These are phyloP conservation scores for Ascochyta rabiei DNA, from an alignment of 2,329 filamentous ascomycete species.

Conservation along the genomic window DNA sequence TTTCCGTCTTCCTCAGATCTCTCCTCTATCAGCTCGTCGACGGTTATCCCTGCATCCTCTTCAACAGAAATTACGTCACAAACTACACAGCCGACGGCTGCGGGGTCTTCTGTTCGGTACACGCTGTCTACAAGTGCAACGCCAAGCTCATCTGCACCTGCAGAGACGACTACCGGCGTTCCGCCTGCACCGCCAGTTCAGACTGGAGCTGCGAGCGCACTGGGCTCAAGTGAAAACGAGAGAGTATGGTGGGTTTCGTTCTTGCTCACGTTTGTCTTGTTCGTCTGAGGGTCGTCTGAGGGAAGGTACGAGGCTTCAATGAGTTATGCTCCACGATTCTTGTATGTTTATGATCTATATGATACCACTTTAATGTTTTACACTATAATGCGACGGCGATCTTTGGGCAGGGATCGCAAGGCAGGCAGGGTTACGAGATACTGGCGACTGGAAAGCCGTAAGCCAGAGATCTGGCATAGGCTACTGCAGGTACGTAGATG, in stretches of 20 bases:
- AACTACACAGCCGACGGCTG: slow-evolving; percentile 14
- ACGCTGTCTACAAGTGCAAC: slow-evolving; percentile 22
- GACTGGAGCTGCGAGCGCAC: slow-evolving; percentile 18
- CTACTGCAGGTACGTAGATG: slow-evolving; percentile 9
- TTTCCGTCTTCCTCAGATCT: background rate
- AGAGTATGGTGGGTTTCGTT: slow-evolving; percentile 43
- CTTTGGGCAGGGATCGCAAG: background rate
- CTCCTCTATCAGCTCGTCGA: background rate
- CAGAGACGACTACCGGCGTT: slow-evolving; percentile 23
- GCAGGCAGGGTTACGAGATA: background rate
- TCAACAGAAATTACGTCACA: background rate
- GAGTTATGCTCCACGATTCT: slow-evolving; percentile 15
- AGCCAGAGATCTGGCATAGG: background rate
- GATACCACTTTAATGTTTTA: slow-evolving; percentile 1
- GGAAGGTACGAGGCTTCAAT: background rate
- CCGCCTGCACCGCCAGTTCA: slow-evolving; percentile 35
- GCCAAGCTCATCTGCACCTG: slow-evolving; percentile 16
- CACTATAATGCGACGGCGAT: background rate
- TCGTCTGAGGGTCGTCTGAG: slow-evolving; percentile 21
- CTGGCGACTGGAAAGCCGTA: background rate
- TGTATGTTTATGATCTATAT: slow-evolving; percentile 14
- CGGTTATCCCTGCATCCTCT: background rate
- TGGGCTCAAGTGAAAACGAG: slow-evolving; percentile 24
- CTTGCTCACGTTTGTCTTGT: slow-evolving; percentile 24
- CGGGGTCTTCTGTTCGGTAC: slow-evolving; percentile 19